A percentile compares a stretch with the other conserved stretches of the same genome.
These are phyloP conservation scores for Ceratocystis cubensis DNA, from an alignment of 2,329 filamentous ascomycete species.

Conservation along the genomic window DNA sequence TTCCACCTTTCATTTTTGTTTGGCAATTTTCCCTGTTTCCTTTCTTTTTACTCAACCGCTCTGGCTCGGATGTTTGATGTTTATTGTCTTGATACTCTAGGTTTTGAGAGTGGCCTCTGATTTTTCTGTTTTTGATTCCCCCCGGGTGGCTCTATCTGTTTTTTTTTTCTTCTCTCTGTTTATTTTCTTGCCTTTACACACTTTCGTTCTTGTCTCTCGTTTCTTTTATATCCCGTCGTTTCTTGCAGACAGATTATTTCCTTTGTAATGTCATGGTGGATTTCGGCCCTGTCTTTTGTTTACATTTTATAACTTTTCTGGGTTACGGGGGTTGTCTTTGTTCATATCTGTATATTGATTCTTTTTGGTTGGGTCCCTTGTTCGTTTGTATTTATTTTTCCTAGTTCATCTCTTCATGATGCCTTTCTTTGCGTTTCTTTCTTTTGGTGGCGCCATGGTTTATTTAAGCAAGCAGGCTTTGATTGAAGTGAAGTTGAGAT, in stretches of 20 bases:
- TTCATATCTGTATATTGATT: not conserved
- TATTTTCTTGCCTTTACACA: not conserved
- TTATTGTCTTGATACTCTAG: not conserved
- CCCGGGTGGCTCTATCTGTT: not conserved
- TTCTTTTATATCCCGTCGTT: conserved; percentile 11
- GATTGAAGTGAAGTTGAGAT: not conserved
- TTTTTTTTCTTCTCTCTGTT: conserved; percentile 2
- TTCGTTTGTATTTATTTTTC: not conserved
- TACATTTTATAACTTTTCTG: not conserved
- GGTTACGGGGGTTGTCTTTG: not conserved
- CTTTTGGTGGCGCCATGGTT: not conserved
- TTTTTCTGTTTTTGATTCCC: conserved; percentile 7
- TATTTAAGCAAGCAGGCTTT: not conserved
- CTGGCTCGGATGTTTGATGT: conserved; percentile 2
- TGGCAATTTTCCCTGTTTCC: not conserved
- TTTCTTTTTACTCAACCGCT: not conserved
- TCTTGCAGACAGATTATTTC: conserved; percentile 12
- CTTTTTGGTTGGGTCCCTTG: not conserved
- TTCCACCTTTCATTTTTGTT: not conserved
- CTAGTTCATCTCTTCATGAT: not conserved
- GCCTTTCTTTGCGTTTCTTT: not conserved
- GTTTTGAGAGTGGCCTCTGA: not conserved
- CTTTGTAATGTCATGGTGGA: conserved; percentile 12
- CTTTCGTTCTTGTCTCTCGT: not conserved
- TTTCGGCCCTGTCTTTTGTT: not conserved